Conservation (phyloP, 2,329 filamentous ascomycete species). For the Colletotrichum echinochloae region DNA sequence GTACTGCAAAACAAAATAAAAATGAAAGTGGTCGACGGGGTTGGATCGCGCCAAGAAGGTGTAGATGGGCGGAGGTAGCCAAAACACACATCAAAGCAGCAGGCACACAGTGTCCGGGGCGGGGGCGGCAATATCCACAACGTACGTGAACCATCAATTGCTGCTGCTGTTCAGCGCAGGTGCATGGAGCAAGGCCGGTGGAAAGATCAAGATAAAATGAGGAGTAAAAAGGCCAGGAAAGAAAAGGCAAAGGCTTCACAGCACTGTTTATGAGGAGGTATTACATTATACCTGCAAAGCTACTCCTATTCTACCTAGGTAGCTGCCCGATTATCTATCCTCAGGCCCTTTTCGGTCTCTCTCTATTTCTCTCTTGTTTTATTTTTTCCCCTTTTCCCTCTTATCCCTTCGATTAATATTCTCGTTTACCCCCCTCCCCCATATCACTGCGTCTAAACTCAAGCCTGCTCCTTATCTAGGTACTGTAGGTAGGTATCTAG, state of each 20-base stretch:
- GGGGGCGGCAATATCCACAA: background rate
- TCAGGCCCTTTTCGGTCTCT: background rate
- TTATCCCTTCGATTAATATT: background rate
- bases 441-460: too few relatives aligned
- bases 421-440: too few relatives aligned
- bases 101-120: background rate
- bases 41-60: background rate
- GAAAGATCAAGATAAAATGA: background rate
- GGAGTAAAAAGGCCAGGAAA: background rate
- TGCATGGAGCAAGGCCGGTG: background rate
- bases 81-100: too few relatives aligned
- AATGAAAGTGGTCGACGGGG: background rate
- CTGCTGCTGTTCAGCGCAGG: background rate
- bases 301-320: too few relatives aligned
- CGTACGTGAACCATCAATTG: background rate
- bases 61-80: constrained; percentile 8
- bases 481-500: too few relatives aligned
- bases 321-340: constrained; percentile 14
- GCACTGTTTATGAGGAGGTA: too few relatives aligned
- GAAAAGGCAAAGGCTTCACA: background rate
- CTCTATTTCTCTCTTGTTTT: background rate
- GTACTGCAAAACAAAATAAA: background rate
- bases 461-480: too few relatives aligned
- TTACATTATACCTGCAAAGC: background rate
- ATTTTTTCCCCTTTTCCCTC: background rate